These are phyloP conservation scores for Vicia faba DNA, from an alignment of 306 rosid genomes.

Conservation along the genomic window DNA sequence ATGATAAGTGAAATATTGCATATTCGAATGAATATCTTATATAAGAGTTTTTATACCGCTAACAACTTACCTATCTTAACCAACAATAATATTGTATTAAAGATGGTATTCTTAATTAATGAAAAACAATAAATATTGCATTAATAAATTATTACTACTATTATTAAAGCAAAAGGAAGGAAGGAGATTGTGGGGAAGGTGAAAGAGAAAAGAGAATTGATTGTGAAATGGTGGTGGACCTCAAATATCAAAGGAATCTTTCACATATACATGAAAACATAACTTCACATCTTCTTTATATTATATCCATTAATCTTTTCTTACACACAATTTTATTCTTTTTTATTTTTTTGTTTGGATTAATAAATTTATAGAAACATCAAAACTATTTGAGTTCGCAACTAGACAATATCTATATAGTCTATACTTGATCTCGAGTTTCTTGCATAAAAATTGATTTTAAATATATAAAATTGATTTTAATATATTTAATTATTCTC, in stretches of 20 bases:
- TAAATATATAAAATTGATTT: too few relatives aligned
- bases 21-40: too few relatives aligned
- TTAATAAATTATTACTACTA: conserved; percentile 25
- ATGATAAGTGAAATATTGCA: too few relatives aligned
- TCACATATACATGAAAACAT: conserved; percentile 50
- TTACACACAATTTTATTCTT: conserved; percentile 22
- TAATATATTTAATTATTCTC: too few relatives aligned
- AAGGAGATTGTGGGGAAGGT: conserved; percentile 49
- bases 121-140: not conserved
- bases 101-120: conserved; percentile 23
- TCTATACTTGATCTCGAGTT: too few relatives aligned
- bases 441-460: too few relatives aligned
- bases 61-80: too few relatives aligned
- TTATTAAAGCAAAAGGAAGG: conserved; percentile 46
- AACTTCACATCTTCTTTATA: conserved; percentile 9
- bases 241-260: conserved; percentile 77
- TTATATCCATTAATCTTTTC: conserved; percentile 26
- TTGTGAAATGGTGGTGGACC: conserved; percentile 74
- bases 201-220: conserved; percentile 44
- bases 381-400: not conserved
- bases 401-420: not conserved
- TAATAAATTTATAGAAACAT: not conserved
- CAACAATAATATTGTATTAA: not conserved
- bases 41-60: too few relatives aligned
- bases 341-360: not conserved